Evolutionary conservation across 140 eudicot species (phyloP), one percentile per base, ranked within the genome.

Genomic region (Flaveria floridana): DNA sequence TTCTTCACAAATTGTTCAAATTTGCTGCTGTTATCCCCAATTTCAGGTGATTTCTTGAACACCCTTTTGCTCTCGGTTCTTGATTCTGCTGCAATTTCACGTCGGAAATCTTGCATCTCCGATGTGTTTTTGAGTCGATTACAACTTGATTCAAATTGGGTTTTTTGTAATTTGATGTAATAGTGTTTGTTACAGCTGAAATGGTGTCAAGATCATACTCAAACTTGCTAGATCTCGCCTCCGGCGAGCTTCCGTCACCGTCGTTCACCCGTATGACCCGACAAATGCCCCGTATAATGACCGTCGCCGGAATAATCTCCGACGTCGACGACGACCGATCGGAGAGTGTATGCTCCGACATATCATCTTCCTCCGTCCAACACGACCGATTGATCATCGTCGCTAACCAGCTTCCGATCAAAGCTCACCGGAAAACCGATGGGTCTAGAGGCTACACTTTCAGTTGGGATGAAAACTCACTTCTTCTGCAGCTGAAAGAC

Each of bases 171-270:
- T 9, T 44, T 72, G 69, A 71, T 71, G 77, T 16, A 61, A 10
- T 76, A 73, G 78, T 47, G 70, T 30, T 79, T 52, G 61, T 21
- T 64, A 39, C 58, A 76, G 76, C 76, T 67, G 70, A 81, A 79
- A 90, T 90, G 97, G 92, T 90, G 73, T 90, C 97, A 41, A 86
- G 89, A 82, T 90, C 97, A 72, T 90, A 90, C 76, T 90, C 97
- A 58, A 90, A 90, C 65, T 70, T 90, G 53, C 41, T 88, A 74
- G 97, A 90, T 80, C 95, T 90, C 41, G 95, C 97, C 72, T 78
- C 95, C 41, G 97, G 95, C 14, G 97, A 88, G 72, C 62, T 80
- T 42, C 85, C 92, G 3, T 81, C 95, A 53, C 84, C 89, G 18
- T 88, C 97, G 2, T 86, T 88, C 65, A 76, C 82, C 48, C 88